phyloP scores from a whole-genome alignment of 768 basidiomycete genomes.

The Termitomyces sp. region DNA sequence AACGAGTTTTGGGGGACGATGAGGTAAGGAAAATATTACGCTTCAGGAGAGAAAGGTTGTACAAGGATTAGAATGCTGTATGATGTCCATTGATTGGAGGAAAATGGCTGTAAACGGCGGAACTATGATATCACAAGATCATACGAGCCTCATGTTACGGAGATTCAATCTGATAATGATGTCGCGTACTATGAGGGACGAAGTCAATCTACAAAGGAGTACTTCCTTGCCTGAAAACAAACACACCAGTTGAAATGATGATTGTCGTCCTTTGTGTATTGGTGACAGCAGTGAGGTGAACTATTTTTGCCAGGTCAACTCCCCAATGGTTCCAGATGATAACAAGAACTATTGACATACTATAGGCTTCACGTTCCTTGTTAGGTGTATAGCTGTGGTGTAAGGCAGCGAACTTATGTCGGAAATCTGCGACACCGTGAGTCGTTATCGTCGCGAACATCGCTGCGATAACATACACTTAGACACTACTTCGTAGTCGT shows the following conservation, averaged over 20 bases:
- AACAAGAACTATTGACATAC: slow-evolving; percentile 32
- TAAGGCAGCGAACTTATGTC: slow-evolving; percentile 62
- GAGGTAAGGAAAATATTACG: background rate
- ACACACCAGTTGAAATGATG: slow-evolving; percentile 69
- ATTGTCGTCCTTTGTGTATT: slow-evolving; percentile 68
- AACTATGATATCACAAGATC: slow-evolving; percentile 9
- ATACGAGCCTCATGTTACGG: slow-evolving; percentile 51
- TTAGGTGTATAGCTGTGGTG: slow-evolving; percentile 66
- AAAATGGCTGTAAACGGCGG: background rate
- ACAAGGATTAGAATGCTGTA: background rate
- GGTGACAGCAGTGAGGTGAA: slow-evolving; percentile 78
- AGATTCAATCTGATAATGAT: slow-evolving; percentile 66
- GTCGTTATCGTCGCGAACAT: background rate
- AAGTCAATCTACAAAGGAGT: background rate
- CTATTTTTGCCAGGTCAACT: slow-evolving; percentile 26
- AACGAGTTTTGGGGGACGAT: background rate
- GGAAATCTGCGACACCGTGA: slow-evolving; percentile 49
- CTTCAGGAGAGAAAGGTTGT: background rate
- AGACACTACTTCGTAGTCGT: slow-evolving; percentile 72
- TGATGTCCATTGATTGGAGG: background rate
- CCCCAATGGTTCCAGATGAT: background rate
- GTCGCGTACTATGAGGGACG: slow-evolving; percentile 46
- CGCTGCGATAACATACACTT: slow-evolving; percentile 47
- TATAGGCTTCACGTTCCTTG: slow-evolving; percentile 65
- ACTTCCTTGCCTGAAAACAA: slow-evolving; percentile 1